phyloP scores from a whole-genome alignment of 495 filamentous ascomycete genomes.

The Aspergillus saccharolyticus region DNA sequence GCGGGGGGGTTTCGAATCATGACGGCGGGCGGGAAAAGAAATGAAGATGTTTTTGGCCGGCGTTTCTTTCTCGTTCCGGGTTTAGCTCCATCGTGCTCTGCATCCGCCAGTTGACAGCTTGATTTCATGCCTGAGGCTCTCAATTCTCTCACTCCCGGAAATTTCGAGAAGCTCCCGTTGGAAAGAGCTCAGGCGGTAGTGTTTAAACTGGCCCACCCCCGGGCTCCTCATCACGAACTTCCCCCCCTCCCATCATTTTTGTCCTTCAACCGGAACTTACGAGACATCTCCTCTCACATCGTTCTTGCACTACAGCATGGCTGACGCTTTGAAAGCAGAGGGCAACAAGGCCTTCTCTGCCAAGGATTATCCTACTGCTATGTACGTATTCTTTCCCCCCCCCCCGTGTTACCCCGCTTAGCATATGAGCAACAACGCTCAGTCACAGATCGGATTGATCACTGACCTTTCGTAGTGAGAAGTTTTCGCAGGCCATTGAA shows the following conservation, averaged over 20 bases:
- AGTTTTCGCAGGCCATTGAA: constrained; percentile 91
- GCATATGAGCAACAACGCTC: neutral
- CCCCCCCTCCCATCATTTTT: no score
- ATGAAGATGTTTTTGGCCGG: constrained; percentile 32
- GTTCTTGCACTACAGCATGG: constrained; percentile 33
- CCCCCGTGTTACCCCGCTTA: constrained; percentile 29
- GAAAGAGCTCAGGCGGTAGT: neutral
- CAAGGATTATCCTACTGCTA: constrained; percentile 91
- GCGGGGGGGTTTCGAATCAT: constrained; percentile 11
- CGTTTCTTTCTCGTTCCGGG: constrained; percentile 25
- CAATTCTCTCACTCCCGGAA: constrained; percentile 28
- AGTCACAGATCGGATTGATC: constrained; percentile 9
- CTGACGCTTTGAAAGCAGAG: constrained; percentile 76
- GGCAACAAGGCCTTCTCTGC: constrained; percentile 97
- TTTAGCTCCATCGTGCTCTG: constrained; percentile 18
- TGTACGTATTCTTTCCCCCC: constrained; percentile 60
- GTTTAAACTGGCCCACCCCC: constrained; percentile 4
- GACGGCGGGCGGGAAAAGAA: constrained; percentile 19
- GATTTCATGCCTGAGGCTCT: constrained; percentile 27
- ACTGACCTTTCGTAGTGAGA: constrained; percentile 54
- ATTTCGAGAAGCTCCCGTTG: constrained; percentile 49
- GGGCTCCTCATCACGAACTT: neutral
- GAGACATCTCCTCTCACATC: neutral
- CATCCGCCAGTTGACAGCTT: neutral
- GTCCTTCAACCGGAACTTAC: no score